A percentile compares a stretch with the other conserved stretches of the same genome.
Evolutionary conservation across 371 early-diverging fungal species (phyloP).

Genomic region (Mucor velutinosus): DNA sequence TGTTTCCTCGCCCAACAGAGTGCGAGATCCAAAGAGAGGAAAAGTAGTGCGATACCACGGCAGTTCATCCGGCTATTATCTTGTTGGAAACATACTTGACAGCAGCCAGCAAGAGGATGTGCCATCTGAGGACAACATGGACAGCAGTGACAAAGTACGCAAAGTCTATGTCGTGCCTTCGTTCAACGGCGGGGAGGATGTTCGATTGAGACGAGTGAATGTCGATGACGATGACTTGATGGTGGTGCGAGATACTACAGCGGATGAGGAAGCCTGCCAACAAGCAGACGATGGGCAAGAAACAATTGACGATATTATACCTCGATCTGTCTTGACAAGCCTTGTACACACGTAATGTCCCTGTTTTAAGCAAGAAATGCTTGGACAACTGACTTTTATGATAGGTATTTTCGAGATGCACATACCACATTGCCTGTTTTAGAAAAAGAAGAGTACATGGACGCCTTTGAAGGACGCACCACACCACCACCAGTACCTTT

Average conservation of each 20-base stretch:
- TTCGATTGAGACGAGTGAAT: slow-evolving; percentile 26
- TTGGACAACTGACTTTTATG: not conserved
- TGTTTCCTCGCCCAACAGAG: not conserved
- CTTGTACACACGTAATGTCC: slow-evolving; percentile 18
- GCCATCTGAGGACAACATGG: not conserved
- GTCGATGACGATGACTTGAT: slow-evolving; percentile 41
- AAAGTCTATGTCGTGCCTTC: slow-evolving; percentile 13
- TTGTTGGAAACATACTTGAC: slow-evolving; percentile 33
- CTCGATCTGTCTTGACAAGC: slow-evolving; percentile 28
- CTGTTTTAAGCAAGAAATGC: not conserved
- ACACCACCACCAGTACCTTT: slow-evolving; percentile 36
- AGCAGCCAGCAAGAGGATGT: not conserved
- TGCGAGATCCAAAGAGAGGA: not conserved
- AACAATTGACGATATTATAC: slow-evolving; percentile 21
- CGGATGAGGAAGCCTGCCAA: slow-evolving; percentile 27
- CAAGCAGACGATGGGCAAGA: slow-evolving; percentile 25
- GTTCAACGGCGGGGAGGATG: not conserved
- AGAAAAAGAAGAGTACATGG: slow-evolving; percentile 36
- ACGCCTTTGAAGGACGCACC: slow-evolving; percentile 35
- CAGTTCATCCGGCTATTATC: slow-evolving; percentile 51
- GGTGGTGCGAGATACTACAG: slow-evolving; percentile 37
- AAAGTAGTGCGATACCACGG: slow-evolving; percentile 45
- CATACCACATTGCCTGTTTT: slow-evolving; percentile 40
- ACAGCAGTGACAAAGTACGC: not conserved
- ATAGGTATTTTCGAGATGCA: slow-evolving; percentile 17